Evolutionary conservation across 495 filamentous ascomycete species (phyloP), one percentile per base, ranked within the genome.

Genomic region (Oleoguttula mirabilis): DNA sequence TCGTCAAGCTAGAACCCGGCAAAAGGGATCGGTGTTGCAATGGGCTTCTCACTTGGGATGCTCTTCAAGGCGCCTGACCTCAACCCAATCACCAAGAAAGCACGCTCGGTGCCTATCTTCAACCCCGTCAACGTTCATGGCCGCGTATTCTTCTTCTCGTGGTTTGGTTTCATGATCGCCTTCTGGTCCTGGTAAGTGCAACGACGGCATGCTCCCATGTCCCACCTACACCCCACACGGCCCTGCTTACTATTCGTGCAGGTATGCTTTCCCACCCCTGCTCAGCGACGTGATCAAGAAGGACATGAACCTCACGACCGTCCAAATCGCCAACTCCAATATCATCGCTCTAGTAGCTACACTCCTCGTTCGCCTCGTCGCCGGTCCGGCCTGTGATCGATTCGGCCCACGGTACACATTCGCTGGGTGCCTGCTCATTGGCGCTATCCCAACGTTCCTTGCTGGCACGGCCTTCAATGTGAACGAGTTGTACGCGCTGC

Each of bases 81-180:
- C 50, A 64, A 64, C 36, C 61, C 61, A 10, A 58, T 62, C 56
- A 64, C 61, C 51, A 52, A 55, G 36, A 64, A 64, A 58, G 88
- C 88, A 23, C 73, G 71, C 30, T 81, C 81, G 0, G 76, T 95
- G 36, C 88, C 88, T 0, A 55, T 83, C 23, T 59, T 95, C 21
- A 95, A 95, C 57, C 78, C 81, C 7, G 54, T 84, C 45, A 75
- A 92, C 52, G 57, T 75, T 47, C 84, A 96, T 70, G 87, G 88
- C 33, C 73, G 87, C 2, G 84, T 90, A 0, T 94, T 92, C 61
- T 85, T 86, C 69, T 94, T 95, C 64, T 84, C 86, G 0, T 94
- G 88, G 80, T 73, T 85, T 36, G 88, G 88, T 7, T 96, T 96
- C 65, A 84, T 95, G 78, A 76, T 95, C 43, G 85, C 87, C 16